Conservation (phyloP, 495 filamentous ascomycete species). For the Trypethelium eluteriae region DNA sequence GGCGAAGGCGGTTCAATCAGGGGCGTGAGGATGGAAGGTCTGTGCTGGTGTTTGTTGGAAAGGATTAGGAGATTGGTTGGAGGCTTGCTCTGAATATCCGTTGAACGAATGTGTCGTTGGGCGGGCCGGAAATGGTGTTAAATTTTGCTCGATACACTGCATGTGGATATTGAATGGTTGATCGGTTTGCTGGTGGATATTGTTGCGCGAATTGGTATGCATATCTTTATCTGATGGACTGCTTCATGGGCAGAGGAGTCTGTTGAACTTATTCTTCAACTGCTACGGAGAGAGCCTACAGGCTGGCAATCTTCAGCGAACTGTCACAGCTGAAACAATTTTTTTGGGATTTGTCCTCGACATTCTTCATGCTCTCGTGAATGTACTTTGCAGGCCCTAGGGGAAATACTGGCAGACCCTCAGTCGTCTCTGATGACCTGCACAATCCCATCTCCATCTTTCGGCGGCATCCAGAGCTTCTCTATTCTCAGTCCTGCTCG, state of each 20-base stretch:
- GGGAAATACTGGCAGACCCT: not conserved
- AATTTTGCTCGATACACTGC: not conserved
- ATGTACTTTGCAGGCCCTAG: not conserved
- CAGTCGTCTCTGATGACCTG: not conserved
- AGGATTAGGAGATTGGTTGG: not conserved
- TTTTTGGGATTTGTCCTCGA: not conserved
- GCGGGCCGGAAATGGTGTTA: not conserved
- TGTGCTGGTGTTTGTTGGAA: not conserved
- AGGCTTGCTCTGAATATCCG: not conserved
- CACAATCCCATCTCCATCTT: conserved; percentile 6
- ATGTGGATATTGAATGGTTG: not conserved
- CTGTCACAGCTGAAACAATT: too few relatives aligned
- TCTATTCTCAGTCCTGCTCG: not conserved
- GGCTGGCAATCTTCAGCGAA: too few relatives aligned
- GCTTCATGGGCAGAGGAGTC: too few relatives aligned
- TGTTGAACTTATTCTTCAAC: too few relatives aligned
- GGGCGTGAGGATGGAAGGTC: not conserved
- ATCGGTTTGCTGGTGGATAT: not conserved
- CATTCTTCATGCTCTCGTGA: not conserved
- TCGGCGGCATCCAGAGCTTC: conserved; percentile 1
- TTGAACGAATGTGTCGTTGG: not conserved
- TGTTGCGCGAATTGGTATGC: not conserved
- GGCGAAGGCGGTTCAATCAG: not conserved
- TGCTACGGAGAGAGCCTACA: too few relatives aligned
- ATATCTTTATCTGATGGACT: not conserved